A percentile compares a stretch with the other conserved stretches of the same genome.
phyloP scores from a whole-genome alignment of 2,329 filamentous ascomycete genomes.

The Ophiocordyceps camponoti-saundersi region DNA sequence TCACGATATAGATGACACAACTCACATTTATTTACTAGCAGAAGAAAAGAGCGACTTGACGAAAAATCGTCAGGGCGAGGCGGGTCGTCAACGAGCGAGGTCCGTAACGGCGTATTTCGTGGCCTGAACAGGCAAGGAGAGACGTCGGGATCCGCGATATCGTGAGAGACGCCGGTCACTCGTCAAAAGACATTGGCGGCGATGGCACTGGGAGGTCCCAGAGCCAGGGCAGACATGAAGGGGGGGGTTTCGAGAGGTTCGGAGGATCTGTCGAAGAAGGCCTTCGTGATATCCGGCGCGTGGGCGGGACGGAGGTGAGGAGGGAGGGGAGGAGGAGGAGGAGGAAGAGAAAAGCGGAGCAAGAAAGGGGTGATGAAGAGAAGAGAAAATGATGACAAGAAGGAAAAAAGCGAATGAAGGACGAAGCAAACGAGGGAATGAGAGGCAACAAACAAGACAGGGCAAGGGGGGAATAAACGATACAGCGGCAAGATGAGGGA shows the following conservation, averaged over 20 bases:
- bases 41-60: slow-evolving; percentile 28
- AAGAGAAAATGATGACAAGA: slow-evolving; percentile 6
- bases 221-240: neutral
- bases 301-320: neutral
- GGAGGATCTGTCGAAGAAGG: neutral
- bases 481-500: slow-evolving; percentile 3
- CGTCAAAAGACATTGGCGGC: slow-evolving; percentile 15
- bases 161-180: slow-evolving; percentile 7
- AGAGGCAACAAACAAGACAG: slow-evolving; percentile 14
- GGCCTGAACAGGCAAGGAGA: slow-evolving; percentile 4
- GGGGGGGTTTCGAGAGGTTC: neutral
- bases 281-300: neutral
- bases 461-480: slow-evolving; percentile 6
- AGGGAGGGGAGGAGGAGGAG: slow-evolving; percentile 9
- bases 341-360: slow-evolving; percentile 4
- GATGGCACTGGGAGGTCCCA: slow-evolving; percentile 6
- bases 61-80: slow-evolving; percentile 22
- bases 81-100: slow-evolving; percentile 9
- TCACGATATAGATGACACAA: neutral
- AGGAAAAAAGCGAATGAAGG: slow-evolving; percentile 7
- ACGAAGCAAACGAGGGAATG: slow-evolving; percentile 12
- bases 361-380: slow-evolving; percentile 5
- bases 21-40: slow-evolving; percentile 6
- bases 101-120: slow-evolving; percentile 7
- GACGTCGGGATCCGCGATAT: slow-evolving; percentile 6